These are phyloP conservation scores for Acanthamoeba lenticulata DNA, from an alignment of 208 protist species.

Conservation along the genomic window DNA sequence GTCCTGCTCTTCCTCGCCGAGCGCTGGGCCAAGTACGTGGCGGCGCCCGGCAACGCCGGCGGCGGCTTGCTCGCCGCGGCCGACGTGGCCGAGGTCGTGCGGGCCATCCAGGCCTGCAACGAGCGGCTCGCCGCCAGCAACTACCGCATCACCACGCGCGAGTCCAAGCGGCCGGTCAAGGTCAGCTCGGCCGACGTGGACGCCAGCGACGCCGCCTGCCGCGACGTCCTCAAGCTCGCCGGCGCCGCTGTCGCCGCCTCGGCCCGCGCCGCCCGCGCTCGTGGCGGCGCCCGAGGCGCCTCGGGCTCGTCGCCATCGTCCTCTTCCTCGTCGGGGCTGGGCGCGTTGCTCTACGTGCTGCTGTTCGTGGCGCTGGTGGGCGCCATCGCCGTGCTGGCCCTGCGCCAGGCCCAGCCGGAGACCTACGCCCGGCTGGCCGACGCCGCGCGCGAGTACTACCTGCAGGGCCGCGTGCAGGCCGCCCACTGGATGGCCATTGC, in stretches of 20 bases:
- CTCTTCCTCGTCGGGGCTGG: not conserved
- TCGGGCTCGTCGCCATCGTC: no score
- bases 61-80: not conserved
- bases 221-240: not conserved
- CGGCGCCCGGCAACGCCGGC: not conserved
- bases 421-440: not conserved
- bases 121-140: not conserved
- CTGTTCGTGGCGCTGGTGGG: not conserved
- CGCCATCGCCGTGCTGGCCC: not conserved
- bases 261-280: not conserved
- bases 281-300: no score
- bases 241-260: not conserved
- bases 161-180: not conserved
- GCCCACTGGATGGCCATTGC: not conserved
- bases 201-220: not conserved
- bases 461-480: not conserved
- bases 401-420: not conserved
- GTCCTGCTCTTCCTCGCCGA: constrained; percentile 50
- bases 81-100: not conserved
- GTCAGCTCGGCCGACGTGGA: not conserved
- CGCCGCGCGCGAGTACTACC: not conserved
- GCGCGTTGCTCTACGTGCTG: not conserved
- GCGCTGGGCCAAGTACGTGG: not conserved
- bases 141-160: not conserved
- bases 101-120: not conserved